phyloP scores from a whole-genome alignment of 2,329 filamentous ascomycete species.

The Scytalidium lignicola region DNA sequence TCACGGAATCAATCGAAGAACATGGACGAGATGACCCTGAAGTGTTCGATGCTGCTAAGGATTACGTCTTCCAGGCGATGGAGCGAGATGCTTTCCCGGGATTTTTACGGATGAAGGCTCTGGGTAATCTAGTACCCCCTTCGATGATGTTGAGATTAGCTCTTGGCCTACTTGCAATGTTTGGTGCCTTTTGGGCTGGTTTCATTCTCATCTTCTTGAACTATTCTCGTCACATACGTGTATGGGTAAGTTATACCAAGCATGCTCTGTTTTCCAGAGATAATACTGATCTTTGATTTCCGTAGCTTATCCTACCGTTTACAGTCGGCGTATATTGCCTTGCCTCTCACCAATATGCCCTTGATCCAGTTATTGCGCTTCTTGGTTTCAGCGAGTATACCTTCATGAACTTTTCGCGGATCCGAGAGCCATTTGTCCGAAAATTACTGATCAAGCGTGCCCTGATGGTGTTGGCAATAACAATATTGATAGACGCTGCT shows the following conservation, averaged over 20 bases:
- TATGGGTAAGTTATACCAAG: constrained; percentile 64
- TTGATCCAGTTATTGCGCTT: constrained; percentile 86
- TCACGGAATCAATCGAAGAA: constrained; percentile 84
- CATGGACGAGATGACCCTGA: constrained; percentile 92
- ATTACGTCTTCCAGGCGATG: constrained; percentile 99
- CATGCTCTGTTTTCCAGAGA: background rate
- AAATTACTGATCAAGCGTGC: constrained; percentile 80
- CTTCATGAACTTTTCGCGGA: constrained; percentile 82
- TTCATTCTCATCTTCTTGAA: constrained; percentile 92
- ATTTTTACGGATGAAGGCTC: constrained; percentile 88
- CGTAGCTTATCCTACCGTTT: constrained; percentile 78
- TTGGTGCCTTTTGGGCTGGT: constrained; percentile 88
- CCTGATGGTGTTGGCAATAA: constrained; percentile 72
- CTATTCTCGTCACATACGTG: constrained; percentile 65
- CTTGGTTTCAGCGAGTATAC: constrained; percentile 95
- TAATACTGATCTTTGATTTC: constrained; percentile 32
- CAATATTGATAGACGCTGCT: constrained; percentile 71
- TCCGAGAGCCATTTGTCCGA: constrained; percentile 87
- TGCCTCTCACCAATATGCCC: constrained; percentile 88
- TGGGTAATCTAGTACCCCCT: constrained; percentile 91
- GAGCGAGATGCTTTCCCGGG: constrained; percentile 98
- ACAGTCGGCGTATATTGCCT: constrained; percentile 85
- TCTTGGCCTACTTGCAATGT: constrained; percentile 78
- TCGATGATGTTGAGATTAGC: constrained; percentile 84
- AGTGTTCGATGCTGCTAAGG: constrained; percentile 94